These are phyloP conservation scores for Cyamopsis tetragonoloba DNA, from an alignment of 306 rosid species.

Conservation along the genomic window DNA sequence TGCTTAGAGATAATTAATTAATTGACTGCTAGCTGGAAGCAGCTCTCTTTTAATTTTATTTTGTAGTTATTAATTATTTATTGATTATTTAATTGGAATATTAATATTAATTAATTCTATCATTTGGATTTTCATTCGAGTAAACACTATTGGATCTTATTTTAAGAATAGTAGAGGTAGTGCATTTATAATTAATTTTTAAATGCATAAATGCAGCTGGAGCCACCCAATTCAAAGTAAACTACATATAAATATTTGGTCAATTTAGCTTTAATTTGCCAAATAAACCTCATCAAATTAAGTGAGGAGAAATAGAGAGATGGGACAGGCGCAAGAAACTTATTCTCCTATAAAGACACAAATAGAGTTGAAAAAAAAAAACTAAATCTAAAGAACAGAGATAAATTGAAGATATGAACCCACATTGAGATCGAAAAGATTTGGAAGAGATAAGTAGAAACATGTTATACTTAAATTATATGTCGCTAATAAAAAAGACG, in stretches of 20 bases:
- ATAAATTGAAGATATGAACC: too few species aligned
- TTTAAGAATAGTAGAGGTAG: background rate
- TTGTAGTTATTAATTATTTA: background rate
- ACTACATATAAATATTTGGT: background rate
- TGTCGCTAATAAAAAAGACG: too few species aligned
- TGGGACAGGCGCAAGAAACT: background rate
- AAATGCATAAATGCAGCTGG: slow-evolving; percentile 17
- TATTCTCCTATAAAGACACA: background rate
- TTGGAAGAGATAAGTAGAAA: too few species aligned
- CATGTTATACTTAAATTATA: too few species aligned
- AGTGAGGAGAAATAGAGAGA: background rate
- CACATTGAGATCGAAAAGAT: too few species aligned
- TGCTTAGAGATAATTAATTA: slow-evolving; percentile 2
- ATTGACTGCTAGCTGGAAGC: slow-evolving; percentile 16
- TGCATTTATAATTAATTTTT: too few species aligned
- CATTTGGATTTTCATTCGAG: slow-evolving; percentile 5
- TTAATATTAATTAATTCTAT: background rate
- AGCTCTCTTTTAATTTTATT: background rate
- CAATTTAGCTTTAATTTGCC: background rate
- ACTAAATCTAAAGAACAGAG: too few species aligned
- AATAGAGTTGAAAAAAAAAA: background rate
- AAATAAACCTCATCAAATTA: background rate
- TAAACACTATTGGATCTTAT: background rate
- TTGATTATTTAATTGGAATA: background rate
- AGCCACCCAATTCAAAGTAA: background rate